Base-by-base conservation (phyloP, 495 filamentous ascomycete genomes). In the Xylaria sp. region DNA sequence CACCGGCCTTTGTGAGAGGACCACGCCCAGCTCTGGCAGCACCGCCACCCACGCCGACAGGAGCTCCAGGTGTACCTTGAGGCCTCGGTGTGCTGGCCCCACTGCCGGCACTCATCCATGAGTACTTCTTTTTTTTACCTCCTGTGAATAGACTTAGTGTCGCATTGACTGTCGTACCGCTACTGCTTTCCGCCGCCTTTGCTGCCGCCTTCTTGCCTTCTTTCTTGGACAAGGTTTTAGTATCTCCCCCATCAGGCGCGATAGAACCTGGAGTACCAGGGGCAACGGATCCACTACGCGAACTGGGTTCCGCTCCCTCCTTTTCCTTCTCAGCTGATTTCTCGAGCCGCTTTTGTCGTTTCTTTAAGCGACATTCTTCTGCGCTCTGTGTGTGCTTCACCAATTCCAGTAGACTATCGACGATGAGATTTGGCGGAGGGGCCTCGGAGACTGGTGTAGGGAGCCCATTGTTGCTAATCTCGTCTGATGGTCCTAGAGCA, bases 181-280 rank as follows among this genome's bases (percentile, higher is more conserved):
- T 87, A n/a, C 81, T 83, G 26, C 82, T 83, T 69, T 88, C 87
- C 8, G 85, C 83, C 3, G 83, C 74, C 65, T 85, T 87, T 0
- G 82, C 81, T 5, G 85, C 82, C n/a, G 84, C 81, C 77, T 89
- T 90, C 74, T 88, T 86, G n/a, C 81, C 79, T 73, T 90, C 88
- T 76, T 90, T 90, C 76, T 88, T 88, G 7, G 86, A 83, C 3
- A 82, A 82, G 7, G 82, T 73, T 71, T 86, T 88, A 63, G 55
- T 73, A 65, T 84, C 80, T 19, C 59, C 53, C 31, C 71, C 31
- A 46, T 88, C 86, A 2, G 84, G 82, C 31, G 84, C 84, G 14
- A 82, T 77, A 0, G 82, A 80, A 53, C 84, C 83, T 29, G 87
- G 85, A 2, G 85, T 87, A 17, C 83, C 84, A 44, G 86, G 84